Conservation (phyloP, 202 grass and related monocot genomes). For the Panicum hallii region DNA sequence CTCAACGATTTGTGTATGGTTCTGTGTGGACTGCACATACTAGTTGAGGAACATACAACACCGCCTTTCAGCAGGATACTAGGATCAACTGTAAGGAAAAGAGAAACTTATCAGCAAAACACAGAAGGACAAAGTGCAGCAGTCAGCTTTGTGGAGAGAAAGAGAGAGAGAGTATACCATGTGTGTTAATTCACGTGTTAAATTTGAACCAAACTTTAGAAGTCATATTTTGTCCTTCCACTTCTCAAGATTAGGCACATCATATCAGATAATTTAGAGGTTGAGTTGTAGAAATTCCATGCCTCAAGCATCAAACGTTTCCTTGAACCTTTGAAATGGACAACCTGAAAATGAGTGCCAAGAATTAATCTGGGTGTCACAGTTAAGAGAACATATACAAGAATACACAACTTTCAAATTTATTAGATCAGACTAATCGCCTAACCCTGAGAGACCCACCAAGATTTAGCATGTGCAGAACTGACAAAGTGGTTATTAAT, state of each 20-base stretch:
- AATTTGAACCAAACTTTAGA: conserved; percentile 42
- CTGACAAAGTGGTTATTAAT: background rate
- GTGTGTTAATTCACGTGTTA: background rate
- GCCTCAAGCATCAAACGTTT: conserved; percentile 92
- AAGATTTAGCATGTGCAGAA: background rate
- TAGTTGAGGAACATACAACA: background rate
- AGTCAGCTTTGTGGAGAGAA: background rate
- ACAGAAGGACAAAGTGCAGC: background rate
- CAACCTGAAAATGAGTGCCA: conserved; percentile 53
- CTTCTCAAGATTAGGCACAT: conserved; percentile 83
- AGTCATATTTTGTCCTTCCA: conserved; percentile 93
- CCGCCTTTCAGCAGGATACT: background rate
- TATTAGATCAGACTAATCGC: conserved; percentile 13
- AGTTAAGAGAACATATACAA: conserved; percentile 32
- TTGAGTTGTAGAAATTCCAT: conserved; percentile 89
- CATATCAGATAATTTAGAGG: conserved; percentile 67
- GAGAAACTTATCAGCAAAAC: conserved; percentile 9
- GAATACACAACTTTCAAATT: conserved; percentile 1
- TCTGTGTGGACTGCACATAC: background rate
- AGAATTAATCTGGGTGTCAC: background rate
- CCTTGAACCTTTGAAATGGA: conserved; percentile 97
- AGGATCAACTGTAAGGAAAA: conserved; percentile 31
- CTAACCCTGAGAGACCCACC: background rate
- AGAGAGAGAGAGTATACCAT: conserved; percentile 37
- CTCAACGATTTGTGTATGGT: background rate